These are phyloP conservation scores for Hymenotorrendiella dingleyae DNA, from an alignment of 2,329 filamentous ascomycete species.

Conservation along the genomic window DNA sequence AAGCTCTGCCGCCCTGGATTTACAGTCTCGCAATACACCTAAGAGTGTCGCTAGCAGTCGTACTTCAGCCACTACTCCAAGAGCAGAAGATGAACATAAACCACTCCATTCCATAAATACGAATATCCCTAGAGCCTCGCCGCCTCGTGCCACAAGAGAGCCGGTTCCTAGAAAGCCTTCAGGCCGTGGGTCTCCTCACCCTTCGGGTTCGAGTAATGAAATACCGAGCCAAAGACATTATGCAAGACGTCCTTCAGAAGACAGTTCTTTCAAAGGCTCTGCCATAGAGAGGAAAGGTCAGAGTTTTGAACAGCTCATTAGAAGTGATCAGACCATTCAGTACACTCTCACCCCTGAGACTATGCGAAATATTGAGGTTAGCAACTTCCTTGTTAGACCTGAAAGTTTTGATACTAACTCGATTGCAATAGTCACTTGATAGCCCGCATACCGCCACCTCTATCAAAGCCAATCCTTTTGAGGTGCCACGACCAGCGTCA, in stretches of 20 bases:
- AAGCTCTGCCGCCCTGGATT: slow-evolving; percentile 20
- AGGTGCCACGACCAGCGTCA: slow-evolving; percentile 17
- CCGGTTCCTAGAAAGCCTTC: slow-evolving; percentile 11
- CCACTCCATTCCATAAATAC: slow-evolving; percentile 10
- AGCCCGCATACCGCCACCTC: slow-evolving; percentile 15
- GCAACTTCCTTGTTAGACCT: neutral
- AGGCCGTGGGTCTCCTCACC: slow-evolving; percentile 30
- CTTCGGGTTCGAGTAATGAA: slow-evolving; percentile 46
- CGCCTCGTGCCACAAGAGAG: slow-evolving; percentile 12
- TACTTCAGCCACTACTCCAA: slow-evolving; percentile 10
- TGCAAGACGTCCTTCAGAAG: slow-evolving; percentile 52
- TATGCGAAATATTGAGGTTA: slow-evolving; percentile 70
- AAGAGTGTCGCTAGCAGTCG: slow-evolving; percentile 12
- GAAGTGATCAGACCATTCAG: slow-evolving; percentile 76
- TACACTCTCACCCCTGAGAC: slow-evolving; percentile 76
- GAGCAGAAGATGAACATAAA: slow-evolving; percentile 12
- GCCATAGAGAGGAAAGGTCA: slow-evolving; percentile 53
- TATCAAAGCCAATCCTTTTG: slow-evolving; percentile 6
- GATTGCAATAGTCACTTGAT: slow-evolving; percentile 13
- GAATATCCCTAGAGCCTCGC: slow-evolving; percentile 11
- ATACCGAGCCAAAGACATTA: slow-evolving; percentile 40
- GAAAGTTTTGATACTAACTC: slow-evolving; percentile 5
- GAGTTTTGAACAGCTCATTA: slow-evolving; percentile 73
- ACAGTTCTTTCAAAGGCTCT: slow-evolving; percentile 42
- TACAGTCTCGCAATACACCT: slow-evolving; percentile 13